Evolutionary conservation across 257 asterid species (phyloP), one percentile per base, ranked within the genome.

Genomic region (Henckelia pumila): DNA sequence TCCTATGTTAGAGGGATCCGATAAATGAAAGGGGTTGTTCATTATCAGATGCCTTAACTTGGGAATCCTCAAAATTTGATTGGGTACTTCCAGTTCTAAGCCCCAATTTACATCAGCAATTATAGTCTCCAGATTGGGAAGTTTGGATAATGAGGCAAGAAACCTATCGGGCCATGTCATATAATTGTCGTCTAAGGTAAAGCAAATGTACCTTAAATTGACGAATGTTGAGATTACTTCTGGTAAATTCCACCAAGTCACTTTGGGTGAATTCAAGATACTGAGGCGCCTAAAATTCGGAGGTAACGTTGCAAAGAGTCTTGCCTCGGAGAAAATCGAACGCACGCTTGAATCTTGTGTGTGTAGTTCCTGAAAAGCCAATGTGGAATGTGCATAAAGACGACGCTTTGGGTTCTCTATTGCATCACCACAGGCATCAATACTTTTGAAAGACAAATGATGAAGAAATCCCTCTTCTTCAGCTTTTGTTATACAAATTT

Each of bases 81-180:
- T 13, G 0, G 52, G 19, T 40, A 14, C 0, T 13, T 40, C 19
- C n/a, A 40, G 14, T 13, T 0, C 0, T 40, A 0, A 0, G 7
- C 0, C 0, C 7, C 14, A 9, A 37, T 0, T 2, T 11, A 0
- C 0, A 10, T 40, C 0, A 37, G 49, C 5, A 37, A 37, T 37
- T 13, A 40, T 14, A 40, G 52, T 40, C 19, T 40, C 4, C 1
- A 40, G 52, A 40, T 40, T 40, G 19, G 52, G 19, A 40, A 40
- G 52, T 14, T 13, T 40, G 7, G 52, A 40, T 40, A 40, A 0
- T 14, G 52, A 40, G 52, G 17, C 52, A 3, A 2, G 7, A 40
- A 40, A 13, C 7, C 17, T 7, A 13, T 40, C 1, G 2, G n/a
- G 52, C 1, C 6, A 14, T 40, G 52, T 0, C 2, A 4, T 4